Percentiles rank a stretch among this genome's conserved stretches.
These are phyloP conservation scores for Orychophragmus violaceus DNA, from an alignment of 345 rosid species.

Conservation along the genomic window DNA sequence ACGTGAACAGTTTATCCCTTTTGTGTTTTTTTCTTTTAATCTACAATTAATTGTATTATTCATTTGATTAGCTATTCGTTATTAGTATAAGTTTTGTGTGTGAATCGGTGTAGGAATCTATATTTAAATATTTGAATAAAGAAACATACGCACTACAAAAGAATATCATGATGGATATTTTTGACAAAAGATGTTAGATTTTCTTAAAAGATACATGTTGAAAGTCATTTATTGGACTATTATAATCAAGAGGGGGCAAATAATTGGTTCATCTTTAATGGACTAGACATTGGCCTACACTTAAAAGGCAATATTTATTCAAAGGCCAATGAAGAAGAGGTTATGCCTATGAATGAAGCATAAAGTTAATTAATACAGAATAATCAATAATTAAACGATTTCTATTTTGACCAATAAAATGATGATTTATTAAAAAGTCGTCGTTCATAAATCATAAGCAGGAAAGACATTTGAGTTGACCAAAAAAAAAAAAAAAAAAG, in stretches of 20 bases:
- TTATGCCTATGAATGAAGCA: slow-evolving; percentile 1
- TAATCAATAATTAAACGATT: background rate
- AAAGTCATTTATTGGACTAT: background rate
- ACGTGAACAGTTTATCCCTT: too few species aligned
- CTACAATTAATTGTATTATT: background rate
- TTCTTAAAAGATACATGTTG: background rate
- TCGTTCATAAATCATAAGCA: background rate
- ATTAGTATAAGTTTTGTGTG: background rate
- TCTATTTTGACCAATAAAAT: too few species aligned
- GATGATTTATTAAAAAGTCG: background rate
- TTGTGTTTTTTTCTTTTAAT: too few species aligned
- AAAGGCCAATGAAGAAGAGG: background rate
- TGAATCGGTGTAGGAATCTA: background rate
- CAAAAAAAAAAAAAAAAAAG: too few species aligned
- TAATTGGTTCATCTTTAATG: background rate
- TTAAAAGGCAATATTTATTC: background rate
- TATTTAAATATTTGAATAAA: background rate
- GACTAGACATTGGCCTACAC: background rate
- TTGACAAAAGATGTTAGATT: background rate
- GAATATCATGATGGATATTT: background rate
- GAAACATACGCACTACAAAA: background rate
- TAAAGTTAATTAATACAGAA: background rate
- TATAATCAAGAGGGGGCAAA: background rate
- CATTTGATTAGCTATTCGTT: background rate
- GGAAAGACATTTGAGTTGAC: too few species aligned